A percentile compares a stretch with the other conserved stretches of the same genome.
These are phyloP conservation scores for Tanacetum coccineum DNA, from an alignment of 129 eudicot genomes.

Conservation along the genomic window DNA sequence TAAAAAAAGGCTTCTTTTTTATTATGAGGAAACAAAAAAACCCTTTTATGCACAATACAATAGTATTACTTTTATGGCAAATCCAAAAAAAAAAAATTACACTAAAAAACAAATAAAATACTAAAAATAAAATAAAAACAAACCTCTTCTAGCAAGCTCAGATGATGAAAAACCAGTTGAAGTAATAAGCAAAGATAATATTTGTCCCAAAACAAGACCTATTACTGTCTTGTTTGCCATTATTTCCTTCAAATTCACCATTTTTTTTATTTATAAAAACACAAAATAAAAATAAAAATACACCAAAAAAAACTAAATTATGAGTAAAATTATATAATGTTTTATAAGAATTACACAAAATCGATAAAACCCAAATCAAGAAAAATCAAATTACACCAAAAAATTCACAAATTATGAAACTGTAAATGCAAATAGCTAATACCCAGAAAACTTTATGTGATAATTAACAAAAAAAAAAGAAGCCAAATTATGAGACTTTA, in stretches of 20 bases:
- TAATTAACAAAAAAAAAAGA: neutral
- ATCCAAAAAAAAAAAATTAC: neutral
- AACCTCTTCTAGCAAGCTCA: conserved; percentile 88
- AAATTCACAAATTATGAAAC: neutral
- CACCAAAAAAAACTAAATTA: too few relatives aligned
- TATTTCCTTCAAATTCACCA: conserved; percentile 41
- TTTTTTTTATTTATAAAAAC: neutral
- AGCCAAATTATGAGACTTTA: too few relatives aligned
- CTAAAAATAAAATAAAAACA: conserved; percentile 2
- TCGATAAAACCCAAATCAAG: conserved; percentile 17
- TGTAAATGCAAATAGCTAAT: neutral
- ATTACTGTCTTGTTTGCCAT: conserved; percentile 51
- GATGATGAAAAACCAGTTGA: conserved; percentile 94
- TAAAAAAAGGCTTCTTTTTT: neutral
- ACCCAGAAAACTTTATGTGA: conserved; percentile 19
- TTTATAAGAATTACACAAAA: conserved; percentile 14
- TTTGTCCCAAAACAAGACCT: conserved; percentile 72
- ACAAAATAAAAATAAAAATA: too few relatives aligned
- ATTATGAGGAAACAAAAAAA: conserved; percentile 14
- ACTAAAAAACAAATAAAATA: conserved; percentile 4
- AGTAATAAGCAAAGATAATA: conserved; percentile 82
- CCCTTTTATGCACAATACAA: conserved; percentile 19
- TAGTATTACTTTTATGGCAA: conserved; percentile 9
- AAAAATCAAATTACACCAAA: conserved; percentile 16
- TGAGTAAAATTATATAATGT: neutral